phyloP scores from a whole-genome alignment of 2,329 filamentous ascomycete species.

The Nemania sp. region DNA sequence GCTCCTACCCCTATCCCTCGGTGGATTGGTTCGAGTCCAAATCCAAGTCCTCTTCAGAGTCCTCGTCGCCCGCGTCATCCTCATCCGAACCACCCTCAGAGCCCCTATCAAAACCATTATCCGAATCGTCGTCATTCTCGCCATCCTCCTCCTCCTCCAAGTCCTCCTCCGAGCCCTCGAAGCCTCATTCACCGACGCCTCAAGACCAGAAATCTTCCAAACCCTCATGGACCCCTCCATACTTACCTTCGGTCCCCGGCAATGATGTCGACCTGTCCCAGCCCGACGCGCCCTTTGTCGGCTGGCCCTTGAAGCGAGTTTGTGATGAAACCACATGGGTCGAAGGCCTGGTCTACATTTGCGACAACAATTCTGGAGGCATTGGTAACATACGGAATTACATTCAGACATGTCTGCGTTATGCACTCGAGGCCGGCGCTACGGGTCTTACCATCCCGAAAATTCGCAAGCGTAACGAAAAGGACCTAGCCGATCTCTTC shows the following conservation, averaged over 20 bases:
- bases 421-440: constrained; percentile 62
- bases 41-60: constrained; percentile 20
- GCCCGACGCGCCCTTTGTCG: constrained; percentile 57
- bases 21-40: constrained; percentile 44
- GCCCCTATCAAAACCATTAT: neutral
- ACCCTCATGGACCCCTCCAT: neutral
- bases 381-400: constrained; percentile 65
- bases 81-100: constrained; percentile 24
- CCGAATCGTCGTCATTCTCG: neutral
- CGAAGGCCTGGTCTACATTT: constrained; percentile 59
- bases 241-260: constrained; percentile 31
- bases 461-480: constrained; percentile 58
- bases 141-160: neutral
- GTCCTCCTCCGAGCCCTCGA: neutral
- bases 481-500: constrained; percentile 58
- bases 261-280: constrained; percentile 53
- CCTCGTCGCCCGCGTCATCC: constrained; percentile 6
- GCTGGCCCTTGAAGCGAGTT: constrained; percentile 59
- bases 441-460: constrained; percentile 59
- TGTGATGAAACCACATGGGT: constrained; percentile 59
- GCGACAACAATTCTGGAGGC: constrained; percentile 64
- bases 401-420: constrained; percentile 63
- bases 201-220: constrained; percentile 5
- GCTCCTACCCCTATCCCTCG: constrained; percentile 31
- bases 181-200: neutral